Percentiles rank a stretch among this genome's conserved stretches.
Conservation (phyloP, 2,329 filamentous ascomycete species). For the Clarireedia homoeocarpa region DNA sequence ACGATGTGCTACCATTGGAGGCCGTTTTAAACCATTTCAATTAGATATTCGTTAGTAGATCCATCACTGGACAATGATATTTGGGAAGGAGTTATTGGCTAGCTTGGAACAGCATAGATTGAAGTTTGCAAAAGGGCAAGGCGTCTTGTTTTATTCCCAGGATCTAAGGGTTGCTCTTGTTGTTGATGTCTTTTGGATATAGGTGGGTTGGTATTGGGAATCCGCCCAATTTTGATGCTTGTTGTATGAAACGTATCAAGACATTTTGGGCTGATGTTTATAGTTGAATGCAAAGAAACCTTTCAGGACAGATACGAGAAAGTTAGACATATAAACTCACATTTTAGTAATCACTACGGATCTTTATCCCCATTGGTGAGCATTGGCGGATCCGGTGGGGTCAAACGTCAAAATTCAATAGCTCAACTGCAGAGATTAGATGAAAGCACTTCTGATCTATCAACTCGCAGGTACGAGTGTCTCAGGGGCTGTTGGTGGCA, state of each 20-base stretch:
- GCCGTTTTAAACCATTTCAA: constrained; percentile 77
- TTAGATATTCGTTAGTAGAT: constrained; percentile 62
- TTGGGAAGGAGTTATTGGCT: constrained; percentile 1
- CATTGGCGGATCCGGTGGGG: no score
- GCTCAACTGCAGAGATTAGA: no score
- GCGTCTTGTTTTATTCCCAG: constrained; percentile 5
- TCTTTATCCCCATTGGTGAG: no score
- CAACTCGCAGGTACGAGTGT: no score
- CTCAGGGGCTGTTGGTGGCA: no score
- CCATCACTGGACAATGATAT: neutral
- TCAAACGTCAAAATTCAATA: no score
- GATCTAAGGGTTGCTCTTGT: constrained; percentile 1
- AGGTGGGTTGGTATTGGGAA: neutral
- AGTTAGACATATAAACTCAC: neutral
- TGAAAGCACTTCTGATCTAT: no score
- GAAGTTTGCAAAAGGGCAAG: neutral
- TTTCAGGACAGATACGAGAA: neutral
- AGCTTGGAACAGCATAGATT: constrained; percentile 2
- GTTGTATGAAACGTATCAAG: neutral
- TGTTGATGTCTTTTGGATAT: constrained; percentile 4
- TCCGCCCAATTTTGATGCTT: neutral
- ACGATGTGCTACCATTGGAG: constrained; percentile 69
- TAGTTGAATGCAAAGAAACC: constrained; percentile 2
- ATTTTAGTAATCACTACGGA: no score
- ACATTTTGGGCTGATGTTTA: constrained; percentile 9